Base-by-base conservation (phyloP, 768 basidiomycete species). In the Lentinula detonsa region DNA sequence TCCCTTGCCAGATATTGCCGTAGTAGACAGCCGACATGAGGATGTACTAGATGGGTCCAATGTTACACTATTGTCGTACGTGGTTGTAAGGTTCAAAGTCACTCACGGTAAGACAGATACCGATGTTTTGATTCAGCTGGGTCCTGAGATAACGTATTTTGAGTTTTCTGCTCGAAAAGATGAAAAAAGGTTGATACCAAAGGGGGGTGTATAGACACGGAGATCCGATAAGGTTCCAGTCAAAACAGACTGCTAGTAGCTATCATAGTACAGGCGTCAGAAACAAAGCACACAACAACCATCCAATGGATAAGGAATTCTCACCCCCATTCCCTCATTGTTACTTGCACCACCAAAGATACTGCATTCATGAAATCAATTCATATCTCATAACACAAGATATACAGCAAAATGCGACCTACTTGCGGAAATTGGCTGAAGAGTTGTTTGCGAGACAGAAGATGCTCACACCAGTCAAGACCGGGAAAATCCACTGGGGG, bases 271-370 rank as follows among this genome's bases (percentile, higher is more conserved):
- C 60, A 45, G 40, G 23, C 40, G 55, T 61, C 39, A 43, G 59
- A 42, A 59, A 15, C 9, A 15, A 7, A 8, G 6, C 53, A 5
- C 15, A 39, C 15, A 23, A 61, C 21, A 40, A 23, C 23, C 23
- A 23, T 23, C 23, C 23, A 23, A 23, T 23, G 23, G 28, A 18
- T 46, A 42, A 33, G 35, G 45, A 28, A 35, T 45, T 42, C 59
- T n/a, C 48, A 61, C 56, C 42, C 59, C 53, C 64, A 70, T 64
- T 34, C 75, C 75, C 62, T 75, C 75, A 67, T 76, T 76, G 62
- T 72, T 73, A 53, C 67, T 66, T 33, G 71, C 69, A 40, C 75
- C 74, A 33, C 75, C 75, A 60, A 76, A 76, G 58, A 76, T 65
- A 64, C 56, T 57, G 34, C 23, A 3, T 9, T 52, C 21, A 39